A percentile compares a stretch with the other conserved stretches of the same genome.
Conservation (phyloP, 108 stramenopile species). For the Skeletonema costatum region DNA sequence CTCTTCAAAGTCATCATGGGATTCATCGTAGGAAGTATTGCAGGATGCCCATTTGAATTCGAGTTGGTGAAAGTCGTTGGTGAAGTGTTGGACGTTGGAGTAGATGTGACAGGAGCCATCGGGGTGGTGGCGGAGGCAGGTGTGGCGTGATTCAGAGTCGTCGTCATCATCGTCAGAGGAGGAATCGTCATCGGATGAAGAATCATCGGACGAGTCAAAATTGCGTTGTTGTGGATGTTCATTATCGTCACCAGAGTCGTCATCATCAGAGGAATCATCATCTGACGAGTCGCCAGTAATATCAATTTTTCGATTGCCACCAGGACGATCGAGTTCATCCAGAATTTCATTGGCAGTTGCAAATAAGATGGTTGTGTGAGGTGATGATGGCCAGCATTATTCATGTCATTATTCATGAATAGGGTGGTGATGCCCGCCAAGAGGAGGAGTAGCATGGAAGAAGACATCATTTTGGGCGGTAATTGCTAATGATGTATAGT, state of each 20-base stretch:
- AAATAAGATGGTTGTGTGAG: not conserved
- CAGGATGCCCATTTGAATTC: constrained; percentile 50
- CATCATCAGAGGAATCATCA: not conserved
- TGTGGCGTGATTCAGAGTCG: constrained; percentile 5
- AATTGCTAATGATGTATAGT: too few relatives aligned
- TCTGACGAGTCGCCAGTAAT: not conserved
- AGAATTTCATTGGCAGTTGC: constrained; percentile 3
- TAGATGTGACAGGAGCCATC: constrained; percentile 21
- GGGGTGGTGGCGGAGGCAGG: constrained; percentile 24
- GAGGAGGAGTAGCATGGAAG: too few relatives aligned
- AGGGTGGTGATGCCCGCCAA: not conserved
- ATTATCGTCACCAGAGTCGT: not conserved
- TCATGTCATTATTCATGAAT: not conserved
- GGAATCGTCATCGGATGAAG: not conserved
- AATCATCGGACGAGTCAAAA: constrained; percentile 5
- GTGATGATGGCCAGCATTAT: not conserved
- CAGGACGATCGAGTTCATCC: constrained; percentile 37
- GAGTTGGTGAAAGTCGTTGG: constrained; percentile 37
- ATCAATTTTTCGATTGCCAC: constrained; percentile 36
- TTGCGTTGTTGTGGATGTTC: not conserved
- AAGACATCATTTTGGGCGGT: too few relatives aligned
- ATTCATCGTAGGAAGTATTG: constrained; percentile 37
- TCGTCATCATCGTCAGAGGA: constrained; percentile 9
- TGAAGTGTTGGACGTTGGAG: constrained; percentile 45
- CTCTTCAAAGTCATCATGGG: constrained; percentile 40